Evolutionary conservation across 805 yeast species (phyloP), one percentile per base, ranked within the genome.

Genomic region (Candida methanosorbosa): DNA sequence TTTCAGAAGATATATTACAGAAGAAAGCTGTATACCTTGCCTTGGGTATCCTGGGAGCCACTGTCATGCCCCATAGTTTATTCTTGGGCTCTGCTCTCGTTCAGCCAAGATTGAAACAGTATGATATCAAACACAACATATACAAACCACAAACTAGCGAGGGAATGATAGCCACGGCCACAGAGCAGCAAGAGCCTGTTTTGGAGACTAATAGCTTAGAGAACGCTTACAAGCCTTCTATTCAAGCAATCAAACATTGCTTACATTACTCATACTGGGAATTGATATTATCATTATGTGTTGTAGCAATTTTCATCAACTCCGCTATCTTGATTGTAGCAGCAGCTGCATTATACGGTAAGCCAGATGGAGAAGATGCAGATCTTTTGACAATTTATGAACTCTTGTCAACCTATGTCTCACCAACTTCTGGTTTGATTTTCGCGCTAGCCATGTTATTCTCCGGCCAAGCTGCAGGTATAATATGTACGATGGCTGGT

Each of bases 41-140:
- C 18, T 65, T 88, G 44, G 95, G 94, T 18, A 83, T 87, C 32
- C 64, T 86, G 35, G 96, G 96, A 18, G 95, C 96, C 9, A 87
- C 95, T 0, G 95, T 87, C 18, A 87, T 87, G 96, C 96, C 96
- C 2, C 95, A 87, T 51, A 78, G 88, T 1, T 61, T 87, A 33
- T 85, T 81, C 48, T 61, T 87, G 37, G 95, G 95, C 1, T 81
- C 92, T 0, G 90, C 92, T 5, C 63, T 87, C 33, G 96, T 86
- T 6, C 94, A 86, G 54, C 83, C 95, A 18, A 70, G 96, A 43
- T 63, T 87, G 29, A 68, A 70, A 44, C 94, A 84, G 20, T 86
- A 65, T 46, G 96, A 87, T 54, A 45, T 68, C 3, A 66, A 70
- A 38, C 32, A 39, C 13, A 46, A 48, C 4, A 29, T 40, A 13